Base-by-base conservation (phyloP, 2,329 filamentous ascomycete genomes). In the Aspergillus flavus region DNA sequence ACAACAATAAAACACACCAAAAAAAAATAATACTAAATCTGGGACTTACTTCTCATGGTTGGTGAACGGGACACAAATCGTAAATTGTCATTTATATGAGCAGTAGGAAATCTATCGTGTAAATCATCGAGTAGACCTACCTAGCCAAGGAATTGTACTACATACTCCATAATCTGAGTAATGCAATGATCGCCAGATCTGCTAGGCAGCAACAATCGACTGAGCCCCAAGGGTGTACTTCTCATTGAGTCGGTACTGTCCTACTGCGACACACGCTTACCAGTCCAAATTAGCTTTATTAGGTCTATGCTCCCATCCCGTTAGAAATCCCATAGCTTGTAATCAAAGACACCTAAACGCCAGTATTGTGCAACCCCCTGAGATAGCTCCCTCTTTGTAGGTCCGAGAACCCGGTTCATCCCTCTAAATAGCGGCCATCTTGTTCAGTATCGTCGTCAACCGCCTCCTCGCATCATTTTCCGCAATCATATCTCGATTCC, bases 401-500 rank as follows among this genome's bases (percentile, higher is more conserved):
- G 19, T 21, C 28, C n/a, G 48, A 32, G 16, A 19, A n/a, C 28
- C 41, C 16, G 36, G 16, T 21, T 43, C 12, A 26, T 12, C 21
- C 21, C 7, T 63, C 50, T 21, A 62, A 43, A 73, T 61, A 5
- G 63, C 65, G 11, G 67, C 60, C 71, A 80, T 73, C 21, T 73
- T 67, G 36, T 71, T 65, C 34, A 80, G 66, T 0, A 69, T 69
- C 12, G 68, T 66, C 19, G 73, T 79, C 58, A 80, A 67, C 58
- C 63, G 71, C 63, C 78, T 73, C 52, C 78, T 76, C 19, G 75
- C 75, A 52, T 73, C 67, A 57, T 79, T 76, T 60, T 80, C 78
- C 41, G 69, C 72, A n/a, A 69, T 62, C 57, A 75, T 73, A 41
- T 77, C 69, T 59, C 71, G 70, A 45, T 72, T 71, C 61, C 76